Evolutionary conservation across 2,329 filamentous ascomycete genomes (phyloP), one percentile per base, ranked within the genome.

Genomic region (Nigrospora osmanthi): DNA sequence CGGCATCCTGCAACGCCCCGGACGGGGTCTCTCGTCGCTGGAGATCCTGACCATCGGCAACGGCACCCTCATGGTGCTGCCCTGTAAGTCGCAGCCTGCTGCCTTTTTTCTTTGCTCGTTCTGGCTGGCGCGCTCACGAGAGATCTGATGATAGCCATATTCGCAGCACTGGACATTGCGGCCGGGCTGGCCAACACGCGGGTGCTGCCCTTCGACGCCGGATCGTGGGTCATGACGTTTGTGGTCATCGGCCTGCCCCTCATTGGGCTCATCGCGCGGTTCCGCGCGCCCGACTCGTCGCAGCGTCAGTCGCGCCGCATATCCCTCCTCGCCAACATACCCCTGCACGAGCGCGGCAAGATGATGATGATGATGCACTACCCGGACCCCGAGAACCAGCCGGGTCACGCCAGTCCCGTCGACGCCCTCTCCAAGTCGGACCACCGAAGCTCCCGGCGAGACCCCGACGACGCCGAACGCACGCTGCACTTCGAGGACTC

Each of bases 41-140:
- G 76, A 80, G 51, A 67, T 76, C 9, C 62, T 80, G 19, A 66
- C 77, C 42, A 72, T 78, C 53, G 74, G 73, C 40, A 79, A 80
- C 34, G 75, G 74, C 11, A 50, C 77, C 1, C 61, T 80, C 44
- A 79, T 80, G 76, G 51, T 77, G 14, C 57, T 77, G 11, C 76
- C 75, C n/a, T 70, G 75, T 78, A 58, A 39, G 65, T 58, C 5
- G 9, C n/a, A 16, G 11, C 11, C 5, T 10, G 7, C n/a, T n/a
- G n/a, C n/a, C n/a, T n/a, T 38, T 16, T 35, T 4, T 12, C 41
- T 28, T 9, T 47, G 34, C 42, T 14, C 32, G 15, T 40, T 14
- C 14, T 16, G 15, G 11, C 4, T 34, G 41, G 45, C 51, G 34
- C 32, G 13, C 44, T 41, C n/a, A 41, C 4, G 12, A 34, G n/a